phyloP scores from a whole-genome alignment of 1,284 basidiomycete species.

The Cryptococcus deneoformans region DNA sequence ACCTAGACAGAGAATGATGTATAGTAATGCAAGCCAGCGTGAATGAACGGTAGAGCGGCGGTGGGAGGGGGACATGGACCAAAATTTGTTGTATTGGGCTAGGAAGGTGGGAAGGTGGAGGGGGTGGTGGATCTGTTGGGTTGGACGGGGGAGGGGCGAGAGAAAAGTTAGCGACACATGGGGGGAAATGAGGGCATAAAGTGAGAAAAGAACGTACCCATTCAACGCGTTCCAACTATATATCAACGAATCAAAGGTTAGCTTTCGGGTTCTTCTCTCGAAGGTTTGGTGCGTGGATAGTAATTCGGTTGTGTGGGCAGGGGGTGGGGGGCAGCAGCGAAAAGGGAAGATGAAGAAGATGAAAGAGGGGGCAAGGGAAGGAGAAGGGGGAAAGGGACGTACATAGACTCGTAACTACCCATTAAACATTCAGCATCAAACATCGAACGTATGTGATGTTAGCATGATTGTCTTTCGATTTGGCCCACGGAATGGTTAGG shows the following conservation, averaged over 20 bases:
- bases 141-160: neutral
- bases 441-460: too few relatives aligned
- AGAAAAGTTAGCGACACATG: neutral
- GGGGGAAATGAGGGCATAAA: too few relatives aligned
- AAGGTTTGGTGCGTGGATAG: neutral
- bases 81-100: slow-evolving; percentile 19
- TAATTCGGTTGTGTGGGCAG: neutral
- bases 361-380: neutral
- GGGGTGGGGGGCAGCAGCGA: neutral
- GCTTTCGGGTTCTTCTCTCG: too few relatives aligned
- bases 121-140: too few relatives aligned
- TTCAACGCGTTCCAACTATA: slow-evolving; percentile 18
- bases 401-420: too few relatives aligned
- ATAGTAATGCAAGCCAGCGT: slow-evolving; percentile 17
- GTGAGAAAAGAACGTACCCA: slow-evolving; percentile 9
- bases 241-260: too few relatives aligned
- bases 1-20: slow-evolving; percentile 14
- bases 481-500: too few relatives aligned
- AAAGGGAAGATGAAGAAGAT: too few relatives aligned
- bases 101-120: slow-evolving; percentile 18
- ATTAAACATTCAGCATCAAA: too few relatives aligned
- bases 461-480: too few relatives aligned
- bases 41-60: slow-evolving; percentile 12
- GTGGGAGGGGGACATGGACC: slow-evolving; percentile 5
- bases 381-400: too few relatives aligned